A percentile compares a stretch with the other conserved stretches of the same genome.
These are phyloP conservation scores for Fusarium hostae DNA, from an alignment of 2,329 filamentous ascomycete genomes.

Conservation along the genomic window DNA sequence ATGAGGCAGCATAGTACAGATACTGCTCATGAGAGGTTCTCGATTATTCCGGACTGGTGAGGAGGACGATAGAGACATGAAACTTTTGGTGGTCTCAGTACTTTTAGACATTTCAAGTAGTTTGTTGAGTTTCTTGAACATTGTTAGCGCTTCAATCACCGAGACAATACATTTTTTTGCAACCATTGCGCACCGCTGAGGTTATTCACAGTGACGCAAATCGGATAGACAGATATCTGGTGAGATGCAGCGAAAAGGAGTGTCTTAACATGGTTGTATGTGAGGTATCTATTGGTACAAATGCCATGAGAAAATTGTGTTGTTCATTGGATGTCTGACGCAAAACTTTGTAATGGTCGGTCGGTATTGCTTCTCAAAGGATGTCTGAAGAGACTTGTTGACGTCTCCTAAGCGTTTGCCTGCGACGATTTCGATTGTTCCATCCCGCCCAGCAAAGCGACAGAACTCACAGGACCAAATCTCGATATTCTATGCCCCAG, in stretches of 20 bases:
- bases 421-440: too few species aligned
- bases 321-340: neutral
- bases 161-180: neutral
- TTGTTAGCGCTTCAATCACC: neutral
- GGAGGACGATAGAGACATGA: neutral
- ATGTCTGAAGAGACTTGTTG: too few species aligned
- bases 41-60: slow-evolving; percentile 52
- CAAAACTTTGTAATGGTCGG: neutral
- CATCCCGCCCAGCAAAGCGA: neutral
- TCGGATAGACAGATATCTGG: neutral
- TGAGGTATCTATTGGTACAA: neutral
- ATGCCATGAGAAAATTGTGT: neutral
- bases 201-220: neutral
- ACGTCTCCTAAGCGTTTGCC: too few species aligned
- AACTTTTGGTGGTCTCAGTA: too few species aligned
- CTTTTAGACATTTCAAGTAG: neutral
- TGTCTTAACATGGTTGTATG: neutral
- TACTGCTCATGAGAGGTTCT: slow-evolving; percentile 66
- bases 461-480: neutral
- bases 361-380: neutral
- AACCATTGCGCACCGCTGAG: neutral
- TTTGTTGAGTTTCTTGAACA: neutral
- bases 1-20: slow-evolving; percentile 68
- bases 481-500: neutral
- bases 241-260: neutral